Evolutionary conservation across 495 filamentous ascomycete species (phyloP).

Genomic region (Talaromyces liani): DNA sequence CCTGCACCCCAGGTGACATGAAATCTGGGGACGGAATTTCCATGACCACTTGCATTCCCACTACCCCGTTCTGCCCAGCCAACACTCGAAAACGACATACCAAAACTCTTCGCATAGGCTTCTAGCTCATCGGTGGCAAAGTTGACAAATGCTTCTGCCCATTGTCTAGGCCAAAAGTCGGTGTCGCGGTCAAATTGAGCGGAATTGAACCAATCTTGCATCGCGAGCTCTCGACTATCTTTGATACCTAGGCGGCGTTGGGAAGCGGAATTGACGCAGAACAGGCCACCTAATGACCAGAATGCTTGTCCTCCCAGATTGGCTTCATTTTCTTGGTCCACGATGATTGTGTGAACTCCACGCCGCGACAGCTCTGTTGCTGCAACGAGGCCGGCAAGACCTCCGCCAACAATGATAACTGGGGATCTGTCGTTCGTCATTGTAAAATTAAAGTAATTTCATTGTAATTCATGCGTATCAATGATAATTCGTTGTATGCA

Average conservation of each 20-base stretch:
- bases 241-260: slow-evolving; percentile 43
- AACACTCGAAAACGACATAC: slow-evolving; percentile 36
- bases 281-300: slow-evolving; percentile 47
- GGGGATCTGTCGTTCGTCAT: slow-evolving; percentile 13
- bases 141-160: slow-evolving; percentile 47
- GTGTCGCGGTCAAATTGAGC: slow-evolving; percentile 41
- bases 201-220: slow-evolving; percentile 42
- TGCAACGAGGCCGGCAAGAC: slow-evolving; percentile 44
- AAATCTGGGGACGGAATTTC: slow-evolving; percentile 45
- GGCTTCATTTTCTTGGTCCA: slow-evolving; percentile 42
- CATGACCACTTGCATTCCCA: slow-evolving; percentile 40
- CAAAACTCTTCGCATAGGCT: slow-evolving; percentile 36
- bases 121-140: slow-evolving; percentile 43
- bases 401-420: slow-evolving; percentile 43
- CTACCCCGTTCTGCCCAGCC: slow-evolving; percentile 46
- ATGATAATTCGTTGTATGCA: background rate
- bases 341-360: slow-evolving; percentile 28
- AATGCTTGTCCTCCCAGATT: slow-evolving; percentile 46
- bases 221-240: slow-evolving; percentile 38
- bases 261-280: slow-evolving; percentile 39
- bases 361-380: slow-evolving; percentile 40
- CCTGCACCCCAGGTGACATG: slow-evolving; percentile 45
- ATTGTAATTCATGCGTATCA: background rate
- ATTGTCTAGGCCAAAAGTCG: slow-evolving; percentile 36
- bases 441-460: background rate